A percentile compares a stretch with the other conserved stretches of the same genome.
Conservation (phyloP, 345 rosid genomes). For the Citrus glauca region DNA sequence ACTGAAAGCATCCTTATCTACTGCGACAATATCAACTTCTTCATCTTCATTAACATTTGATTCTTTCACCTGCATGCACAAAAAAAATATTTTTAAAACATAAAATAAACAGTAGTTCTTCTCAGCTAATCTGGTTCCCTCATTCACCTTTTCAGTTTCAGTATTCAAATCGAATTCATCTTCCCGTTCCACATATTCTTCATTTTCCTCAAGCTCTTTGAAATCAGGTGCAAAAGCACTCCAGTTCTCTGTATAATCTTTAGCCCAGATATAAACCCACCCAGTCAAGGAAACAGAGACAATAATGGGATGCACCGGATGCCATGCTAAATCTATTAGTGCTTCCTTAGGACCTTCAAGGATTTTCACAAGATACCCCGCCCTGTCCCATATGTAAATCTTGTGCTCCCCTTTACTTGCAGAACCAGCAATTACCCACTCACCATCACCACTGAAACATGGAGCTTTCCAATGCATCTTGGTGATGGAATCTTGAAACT, state of each 20-base stretch:
- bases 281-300: constrained; percentile 93
- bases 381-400: constrained; percentile 98
- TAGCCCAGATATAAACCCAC: constrained; percentile 95
- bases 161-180: constrained; percentile 94
- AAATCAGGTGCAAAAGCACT: constrained; percentile 99
- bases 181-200: constrained; percentile 95
- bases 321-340: constrained; percentile 95
- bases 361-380: constrained; percentile 94
- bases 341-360: constrained; percentile 99
- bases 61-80: constrained; percentile 64
- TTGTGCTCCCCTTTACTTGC: constrained; percentile 99
- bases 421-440: constrained; percentile 97
- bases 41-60: constrained; percentile 85
- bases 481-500: constrained; percentile 94
- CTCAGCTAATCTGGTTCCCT: neutral
- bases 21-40: constrained; percentile 83
- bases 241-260: constrained; percentile 98
- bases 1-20: constrained; percentile 82
- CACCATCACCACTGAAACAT: constrained; percentile 97
- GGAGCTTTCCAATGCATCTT: constrained; percentile 99
- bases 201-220: constrained; percentile 99
- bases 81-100: constrained; percentile 23
- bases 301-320: constrained; percentile 94
- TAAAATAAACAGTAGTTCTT: neutral
- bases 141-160: constrained; percentile 83